phyloP scores from a whole-genome alignment of 2,329 filamentous ascomycete species.

The Talaromyces sp. region DNA sequence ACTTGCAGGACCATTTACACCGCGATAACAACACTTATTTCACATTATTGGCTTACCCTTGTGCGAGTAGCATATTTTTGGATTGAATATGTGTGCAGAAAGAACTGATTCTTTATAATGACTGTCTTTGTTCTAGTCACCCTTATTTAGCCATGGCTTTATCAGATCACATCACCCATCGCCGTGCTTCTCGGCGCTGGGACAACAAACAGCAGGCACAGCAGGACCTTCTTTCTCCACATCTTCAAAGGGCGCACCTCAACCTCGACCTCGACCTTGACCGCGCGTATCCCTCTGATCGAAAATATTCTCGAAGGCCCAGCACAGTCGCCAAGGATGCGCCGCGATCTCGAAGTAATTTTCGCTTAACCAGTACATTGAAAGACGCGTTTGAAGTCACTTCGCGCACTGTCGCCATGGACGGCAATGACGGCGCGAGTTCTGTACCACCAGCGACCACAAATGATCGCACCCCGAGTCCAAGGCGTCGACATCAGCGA shows the following conservation, averaged over 20 bases:
- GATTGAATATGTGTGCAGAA: neutral
- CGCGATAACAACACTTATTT: neutral
- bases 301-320: constrained; percentile 30
- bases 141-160: constrained; percentile 35
- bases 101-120: neutral
- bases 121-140: neutral
- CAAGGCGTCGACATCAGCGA: constrained; percentile 29
- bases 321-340: constrained; percentile 32
- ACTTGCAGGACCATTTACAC: neutral
- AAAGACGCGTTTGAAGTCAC: constrained; percentile 41
- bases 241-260: constrained; percentile 28
- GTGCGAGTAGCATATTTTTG: neutral
- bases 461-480: constrained; percentile 32
- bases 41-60: neutral
- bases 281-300: constrained; percentile 26
- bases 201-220: constrained; percentile 26
- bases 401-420: constrained; percentile 31
- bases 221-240: constrained; percentile 9
- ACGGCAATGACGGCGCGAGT: constrained; percentile 25
- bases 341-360: constrained; percentile 32
- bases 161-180: constrained; percentile 31
- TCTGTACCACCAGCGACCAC: constrained; percentile 13
- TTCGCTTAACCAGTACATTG: constrained; percentile 39
- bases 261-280: constrained; percentile 22
- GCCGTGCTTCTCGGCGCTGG: constrained; percentile 33